Evolutionary conservation across 73 alveolate genomes (phyloP).

Genomic region (Uronychia binucleata): DNA sequence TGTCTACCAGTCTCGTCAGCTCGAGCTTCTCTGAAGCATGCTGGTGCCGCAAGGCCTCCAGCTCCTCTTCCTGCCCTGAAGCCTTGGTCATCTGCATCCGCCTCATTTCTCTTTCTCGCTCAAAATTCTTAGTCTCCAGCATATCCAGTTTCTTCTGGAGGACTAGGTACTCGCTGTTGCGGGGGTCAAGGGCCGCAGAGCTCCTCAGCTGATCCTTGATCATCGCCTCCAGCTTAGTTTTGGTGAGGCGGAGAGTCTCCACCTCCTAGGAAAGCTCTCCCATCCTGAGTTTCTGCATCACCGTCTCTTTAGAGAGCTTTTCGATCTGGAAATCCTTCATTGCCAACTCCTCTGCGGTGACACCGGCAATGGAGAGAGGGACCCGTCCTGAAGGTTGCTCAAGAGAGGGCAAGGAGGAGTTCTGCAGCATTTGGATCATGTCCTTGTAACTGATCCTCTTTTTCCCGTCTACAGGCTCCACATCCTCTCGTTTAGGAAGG

Average conservation of each 20-base stretch:
- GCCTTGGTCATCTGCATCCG: background rate
- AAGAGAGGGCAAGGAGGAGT: background rate
- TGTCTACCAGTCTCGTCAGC: conserved; percentile 8
- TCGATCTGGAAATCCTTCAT: background rate
- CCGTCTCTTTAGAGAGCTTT: background rate
- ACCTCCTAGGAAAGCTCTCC: background rate
- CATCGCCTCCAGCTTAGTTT: background rate
- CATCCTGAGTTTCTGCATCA: background rate
- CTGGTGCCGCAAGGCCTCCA: background rate
- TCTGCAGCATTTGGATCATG: background rate
- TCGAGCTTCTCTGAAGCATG: background rate
- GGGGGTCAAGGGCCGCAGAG: background rate
- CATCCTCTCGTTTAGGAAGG: background rate
- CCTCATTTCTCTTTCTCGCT: conserved; percentile 16
- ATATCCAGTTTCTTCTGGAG: conserved; percentile 20
- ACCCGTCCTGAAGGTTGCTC: background rate
- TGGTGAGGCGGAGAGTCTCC: background rate
- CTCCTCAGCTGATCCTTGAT: background rate
- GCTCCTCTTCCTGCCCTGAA: background rate
- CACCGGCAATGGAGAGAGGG: background rate
- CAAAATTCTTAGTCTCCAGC: conserved; percentile 2
- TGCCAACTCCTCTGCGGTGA: background rate
- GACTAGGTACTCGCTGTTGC: conserved; percentile 14
- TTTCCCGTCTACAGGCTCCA: background rate
- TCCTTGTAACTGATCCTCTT: background rate